Evolutionary conservation across 352 stramenopile genomes (phyloP), one percentile per base, ranked within the genome.

Genomic region (Pythium coloratum): DNA sequence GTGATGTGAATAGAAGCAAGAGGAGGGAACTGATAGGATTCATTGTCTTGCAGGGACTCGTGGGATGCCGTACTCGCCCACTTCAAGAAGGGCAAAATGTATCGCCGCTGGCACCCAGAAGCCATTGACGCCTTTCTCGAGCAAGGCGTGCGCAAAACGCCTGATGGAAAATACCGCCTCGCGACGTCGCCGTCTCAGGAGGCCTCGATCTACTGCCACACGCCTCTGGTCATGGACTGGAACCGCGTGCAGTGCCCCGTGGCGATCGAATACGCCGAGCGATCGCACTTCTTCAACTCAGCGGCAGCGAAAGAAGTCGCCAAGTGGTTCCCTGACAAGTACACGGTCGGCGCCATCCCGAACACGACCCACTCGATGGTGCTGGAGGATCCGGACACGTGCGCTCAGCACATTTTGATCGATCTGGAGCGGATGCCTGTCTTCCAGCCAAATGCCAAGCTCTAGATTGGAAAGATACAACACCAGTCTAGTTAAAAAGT

Each of bases 361-460:
- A 61, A 64, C 42, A 67, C 59, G 46, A 61, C 56, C 14, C 69
- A 75, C 59, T 49, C 33, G 8, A 75, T 71, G 69, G 51, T 75
- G 3, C 34, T 75, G 2, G 69, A 75, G 42, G 63, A 70, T 50
- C 69, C 69, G 0, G 69, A 70, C n/a, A 74, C 67, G 24, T 67
- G 60, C 1, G 46, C 82, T 5, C 49, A 76, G 18, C 80, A 78
- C 33, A 89, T 91, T 47, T 50, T 75, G 7, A 8, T 20, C 16
- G 36, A 59, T 10, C 30, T 75, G 2, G 40, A 33, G 14, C 28
- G 34, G 18, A n/a, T 67, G 34, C 62, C 62, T 28, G 33, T 60
- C 10, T 70, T 73, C 42, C 46, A 73, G 34, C 51, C 51, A 42
- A 58, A 6, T 40, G 51, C 51, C 30, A 58, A 40, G 51, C 32